Percentiles rank a stretch among this genome's conserved stretches.
These are phyloP conservation scores for Chrysosphaeria jannelii DNA, from an alignment of 2,329 filamentous ascomycete genomes.

Conservation along the genomic window DNA sequence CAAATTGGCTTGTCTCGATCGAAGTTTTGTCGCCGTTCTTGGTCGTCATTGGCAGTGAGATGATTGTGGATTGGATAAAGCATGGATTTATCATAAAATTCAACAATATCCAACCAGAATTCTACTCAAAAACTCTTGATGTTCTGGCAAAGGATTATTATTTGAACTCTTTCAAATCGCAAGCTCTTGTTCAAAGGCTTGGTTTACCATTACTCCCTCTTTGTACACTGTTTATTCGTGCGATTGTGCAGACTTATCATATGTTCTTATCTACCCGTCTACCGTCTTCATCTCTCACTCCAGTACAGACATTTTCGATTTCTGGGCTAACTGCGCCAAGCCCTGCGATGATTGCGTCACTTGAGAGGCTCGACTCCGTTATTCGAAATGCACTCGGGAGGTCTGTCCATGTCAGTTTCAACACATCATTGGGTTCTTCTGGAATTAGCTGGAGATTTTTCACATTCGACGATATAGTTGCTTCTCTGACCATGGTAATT, in stretches of 20 bases:
- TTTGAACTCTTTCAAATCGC: constrained; percentile 72
- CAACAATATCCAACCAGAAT: constrained; percentile 77
- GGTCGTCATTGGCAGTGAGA: constrained; percentile 82
- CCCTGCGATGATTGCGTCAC: constrained; percentile 43
- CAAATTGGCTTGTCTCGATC: constrained; percentile 44
- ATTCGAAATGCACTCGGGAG: constrained; percentile 51
- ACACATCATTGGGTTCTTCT: neutral
- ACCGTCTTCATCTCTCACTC: constrained; percentile 36
- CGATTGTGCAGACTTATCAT: constrained; percentile 84
- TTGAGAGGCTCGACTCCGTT: constrained; percentile 50
- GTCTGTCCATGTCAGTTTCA: constrained; percentile 28
- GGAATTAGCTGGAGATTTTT: constrained; percentile 13
- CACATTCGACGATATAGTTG: constrained; percentile 44
- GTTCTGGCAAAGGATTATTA: constrained; percentile 96
- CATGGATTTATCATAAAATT: constrained; percentile 97
- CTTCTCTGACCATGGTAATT: constrained; percentile 50
- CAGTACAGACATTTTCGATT: constrained; percentile 30
- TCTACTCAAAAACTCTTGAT: constrained; percentile 75
- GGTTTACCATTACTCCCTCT: constrained; percentile 78
- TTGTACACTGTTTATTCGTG: constrained; percentile 81
- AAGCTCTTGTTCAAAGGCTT: constrained; percentile 65
- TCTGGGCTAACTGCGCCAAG: constrained; percentile 21
- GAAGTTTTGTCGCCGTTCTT: constrained; percentile 83
- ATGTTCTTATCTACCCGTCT: constrained; percentile 87
- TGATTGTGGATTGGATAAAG: constrained; percentile 89